Evolutionary conservation across 495 filamentous ascomycete species (phyloP).

Genomic region (Zalerion maritima): DNA sequence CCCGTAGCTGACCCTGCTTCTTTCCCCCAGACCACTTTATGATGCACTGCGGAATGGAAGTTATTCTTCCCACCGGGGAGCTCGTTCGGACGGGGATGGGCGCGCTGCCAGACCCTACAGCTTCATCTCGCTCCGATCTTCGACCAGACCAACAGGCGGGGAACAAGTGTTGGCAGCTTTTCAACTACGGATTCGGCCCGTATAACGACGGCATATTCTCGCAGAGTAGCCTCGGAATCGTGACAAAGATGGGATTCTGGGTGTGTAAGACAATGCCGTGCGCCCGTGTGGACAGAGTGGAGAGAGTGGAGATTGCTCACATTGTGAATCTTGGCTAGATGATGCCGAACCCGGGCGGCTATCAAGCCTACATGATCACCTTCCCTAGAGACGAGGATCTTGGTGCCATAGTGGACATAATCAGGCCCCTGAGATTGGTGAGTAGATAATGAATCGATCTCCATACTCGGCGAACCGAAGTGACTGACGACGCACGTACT

Average conservation of each 20-base stretch:
- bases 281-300: too few relatives aligned
- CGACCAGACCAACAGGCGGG: constrained; percentile 12
- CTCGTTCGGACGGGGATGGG: constrained; percentile 46
- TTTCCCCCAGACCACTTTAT: constrained; percentile 46
- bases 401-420: constrained; percentile 33
- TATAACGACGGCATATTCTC: constrained; percentile 42
- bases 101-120: constrained; percentile 29
- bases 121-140: constrained; percentile 2
- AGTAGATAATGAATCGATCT: constrained; percentile 1
- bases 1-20: too few relatives aligned
- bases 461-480: neutral
- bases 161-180: constrained; percentile 35
- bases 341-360: constrained; percentile 35
- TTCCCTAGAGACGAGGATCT: constrained; percentile 39
- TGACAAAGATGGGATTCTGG: constrained; percentile 45
- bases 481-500: too few relatives aligned
- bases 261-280: constrained; percentile 4
- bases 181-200: constrained; percentile 42
- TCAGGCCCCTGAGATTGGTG: constrained; percentile 28
- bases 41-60: constrained; percentile 40
- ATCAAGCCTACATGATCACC: constrained; percentile 38
- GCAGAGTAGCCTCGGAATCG: constrained; percentile 43
- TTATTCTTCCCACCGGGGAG: constrained; percentile 40
- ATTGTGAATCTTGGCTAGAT: constrained; percentile 10
- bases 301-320: too few relatives aligned